phyloP scores from a whole-genome alignment of 495 filamentous ascomycete species.

The Penicillium turbatum region DNA sequence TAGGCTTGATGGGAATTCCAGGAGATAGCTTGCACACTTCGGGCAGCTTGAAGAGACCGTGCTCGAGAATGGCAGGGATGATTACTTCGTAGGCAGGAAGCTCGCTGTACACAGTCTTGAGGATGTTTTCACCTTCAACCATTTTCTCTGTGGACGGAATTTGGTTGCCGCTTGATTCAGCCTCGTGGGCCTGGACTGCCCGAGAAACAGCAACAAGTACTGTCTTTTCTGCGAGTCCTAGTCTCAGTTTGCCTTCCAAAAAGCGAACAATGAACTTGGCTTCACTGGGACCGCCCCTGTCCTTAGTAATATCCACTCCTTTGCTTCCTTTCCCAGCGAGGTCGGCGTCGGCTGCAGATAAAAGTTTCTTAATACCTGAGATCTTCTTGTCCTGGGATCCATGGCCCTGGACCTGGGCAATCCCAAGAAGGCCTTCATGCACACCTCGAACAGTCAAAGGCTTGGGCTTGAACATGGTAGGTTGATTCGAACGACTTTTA shows the following conservation, averaged over 20 bases:
- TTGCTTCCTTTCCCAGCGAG: slow-evolving; percentile 61
- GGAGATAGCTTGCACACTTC: slow-evolving; percentile 90
- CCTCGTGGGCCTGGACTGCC: slow-evolving; percentile 79
- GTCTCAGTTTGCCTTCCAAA: slow-evolving; percentile 85
- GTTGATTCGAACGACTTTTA: slow-evolving; percentile 88
- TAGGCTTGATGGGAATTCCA: slow-evolving; percentile 93
- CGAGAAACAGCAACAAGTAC: slow-evolving; percentile 85
- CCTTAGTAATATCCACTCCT: slow-evolving; percentile 78
- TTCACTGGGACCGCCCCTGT: slow-evolving; percentile 92
- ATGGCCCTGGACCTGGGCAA: slow-evolving; percentile 81
- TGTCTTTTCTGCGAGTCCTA: slow-evolving; percentile 89
- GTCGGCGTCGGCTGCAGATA: slow-evolving; percentile 77
- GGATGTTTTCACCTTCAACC: slow-evolving; percentile 72
- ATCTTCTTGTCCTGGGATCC: slow-evolving; percentile 89
- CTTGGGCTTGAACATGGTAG: slow-evolving; percentile 97
- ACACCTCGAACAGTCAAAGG: slow-evolving; percentile 81
- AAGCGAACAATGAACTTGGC: slow-evolving; percentile 91
- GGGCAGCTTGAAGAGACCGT: slow-evolving; percentile 76
- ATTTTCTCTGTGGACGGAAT: slow-evolving; percentile 68
- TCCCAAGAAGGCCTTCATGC: slow-evolving; percentile 80
- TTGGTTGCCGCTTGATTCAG: slow-evolving; percentile 59
- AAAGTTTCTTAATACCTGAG: slow-evolving; percentile 87
- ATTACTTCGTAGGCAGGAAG: slow-evolving; percentile 94
- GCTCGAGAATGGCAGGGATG: slow-evolving; percentile 78
- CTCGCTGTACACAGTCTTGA: slow-evolving; percentile 93